Evolutionary conservation across 108 stramenopile genomes (phyloP).

Genomic region (Nitzschia inconspicua): DNA sequence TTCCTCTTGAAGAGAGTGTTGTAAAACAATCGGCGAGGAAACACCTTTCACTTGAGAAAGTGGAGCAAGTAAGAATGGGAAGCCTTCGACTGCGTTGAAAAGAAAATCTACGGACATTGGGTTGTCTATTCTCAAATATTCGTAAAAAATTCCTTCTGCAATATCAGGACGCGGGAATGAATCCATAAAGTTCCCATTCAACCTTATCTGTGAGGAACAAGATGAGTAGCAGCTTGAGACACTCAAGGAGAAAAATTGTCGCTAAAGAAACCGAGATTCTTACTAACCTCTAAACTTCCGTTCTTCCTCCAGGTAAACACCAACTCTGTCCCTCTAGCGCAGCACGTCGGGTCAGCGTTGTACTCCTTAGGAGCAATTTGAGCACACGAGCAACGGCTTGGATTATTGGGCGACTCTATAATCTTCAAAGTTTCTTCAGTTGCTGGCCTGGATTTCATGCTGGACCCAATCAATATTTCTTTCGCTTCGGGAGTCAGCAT

Average conservation of each 20-base stretch:
- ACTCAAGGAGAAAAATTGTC: neutral
- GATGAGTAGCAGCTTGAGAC: neutral
- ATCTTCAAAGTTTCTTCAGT: constrained; percentile 56
- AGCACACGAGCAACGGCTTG: constrained; percentile 78
- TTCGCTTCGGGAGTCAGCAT: constrained; percentile 81
- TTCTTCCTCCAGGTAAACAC: constrained; percentile 85
- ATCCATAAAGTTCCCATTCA: constrained; percentile 82
- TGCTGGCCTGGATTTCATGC: constrained; percentile 71
- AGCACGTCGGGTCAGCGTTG: constrained; percentile 70
- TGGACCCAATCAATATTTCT: constrained; percentile 60
- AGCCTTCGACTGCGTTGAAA: constrained; percentile 75
- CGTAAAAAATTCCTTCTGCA: constrained; percentile 80
- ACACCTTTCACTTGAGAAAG: constrained; percentile 71
- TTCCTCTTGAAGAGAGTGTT: no score
- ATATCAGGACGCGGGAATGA: constrained; percentile 72
- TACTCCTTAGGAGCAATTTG: constrained; percentile 74
- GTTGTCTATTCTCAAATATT: constrained; percentile 72
- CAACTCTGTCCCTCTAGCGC: constrained; percentile 82
- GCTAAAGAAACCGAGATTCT: neutral
- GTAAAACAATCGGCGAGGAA: constrained; percentile 10
- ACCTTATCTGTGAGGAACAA: constrained; percentile 36
- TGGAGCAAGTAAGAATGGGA: constrained; percentile 79
- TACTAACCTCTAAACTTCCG: constrained; percentile 74
- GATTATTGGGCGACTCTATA: constrained; percentile 65
- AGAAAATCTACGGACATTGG: constrained; percentile 77